Base-by-base conservation (phyloP, 306 rosid species). In the Cicer arietinum region DNA sequence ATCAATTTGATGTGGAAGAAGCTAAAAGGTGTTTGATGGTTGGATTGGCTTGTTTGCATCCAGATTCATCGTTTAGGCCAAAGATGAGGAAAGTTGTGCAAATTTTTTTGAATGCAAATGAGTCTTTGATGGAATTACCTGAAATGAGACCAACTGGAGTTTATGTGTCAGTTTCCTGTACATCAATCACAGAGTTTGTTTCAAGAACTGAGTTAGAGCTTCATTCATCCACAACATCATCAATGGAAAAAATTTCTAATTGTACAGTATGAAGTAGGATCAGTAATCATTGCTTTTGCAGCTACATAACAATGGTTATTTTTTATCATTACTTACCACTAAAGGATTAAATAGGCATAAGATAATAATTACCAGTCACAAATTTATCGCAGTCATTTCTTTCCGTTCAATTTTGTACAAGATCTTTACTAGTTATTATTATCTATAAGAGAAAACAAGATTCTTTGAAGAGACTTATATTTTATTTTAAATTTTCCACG, bases 41-140 rank as follows among this genome's bases (percentile, higher is more conserved):
- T 74, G 93, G 90, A n/a, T 64, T 89, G 54, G 86, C 88, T 12
- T 89, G 91, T 79, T 79, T 85, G 78, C 84, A 83, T 59, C 84
- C 90, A 0, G 85, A 85, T 79, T 79, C 77, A 5, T 1, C 16
- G 52, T 8, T 79, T 1, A 74, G 90, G 63, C 93, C 93, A 1
- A 86, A 69, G 75, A 89, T 85, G 62, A 85, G 90, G 60, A 86
- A 83, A 80, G 84, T 86, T 40, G 72, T 85, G 70, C 87, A 89
- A 30, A 79, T 83, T 50, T 59, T 89, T 50, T 58, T 73, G 75
- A 87, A 85, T 58, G 73, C 73, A 25, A 82, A 84, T 58, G 88
- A 85, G 56, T 82, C 85, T 59, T 22, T 89, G 0, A 79, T 85
- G 82, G 85, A 81, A 13, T 72, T 89, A 59, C 86, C 87, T 30